These are phyloP conservation scores for Boletellus ananas DNA, from an alignment of 768 basidiomycete genomes.

Conservation along the genomic window DNA sequence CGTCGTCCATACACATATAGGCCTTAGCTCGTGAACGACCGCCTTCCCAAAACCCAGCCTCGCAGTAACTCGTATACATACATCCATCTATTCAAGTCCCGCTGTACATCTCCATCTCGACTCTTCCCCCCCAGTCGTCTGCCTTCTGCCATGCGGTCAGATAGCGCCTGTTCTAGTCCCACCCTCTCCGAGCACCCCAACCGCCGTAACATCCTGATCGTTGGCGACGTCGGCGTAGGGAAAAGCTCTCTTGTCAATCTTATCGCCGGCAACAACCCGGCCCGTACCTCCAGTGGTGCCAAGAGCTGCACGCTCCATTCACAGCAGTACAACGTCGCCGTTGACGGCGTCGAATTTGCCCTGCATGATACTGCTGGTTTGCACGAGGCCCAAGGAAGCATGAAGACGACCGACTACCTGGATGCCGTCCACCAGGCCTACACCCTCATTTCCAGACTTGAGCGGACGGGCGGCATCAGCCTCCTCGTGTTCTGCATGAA, in stretches of 20 bases:
- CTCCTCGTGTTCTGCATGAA: constrained; percentile 32
- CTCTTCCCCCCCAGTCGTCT: background rate
- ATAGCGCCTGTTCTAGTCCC: constrained; percentile 14
- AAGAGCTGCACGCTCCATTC: constrained; percentile 36
- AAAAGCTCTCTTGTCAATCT: constrained; percentile 45
- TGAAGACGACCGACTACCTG: constrained; percentile 22
- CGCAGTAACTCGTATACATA: background rate
- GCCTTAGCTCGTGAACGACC: background rate
- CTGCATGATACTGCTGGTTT: constrained; percentile 28
- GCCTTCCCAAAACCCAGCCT: background rate
- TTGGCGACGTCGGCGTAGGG: constrained; percentile 29
- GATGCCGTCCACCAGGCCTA: constrained; percentile 29
- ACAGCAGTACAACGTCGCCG: constrained; percentile 16
- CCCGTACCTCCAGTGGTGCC: constrained; percentile 28
- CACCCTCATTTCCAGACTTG: constrained; percentile 33
- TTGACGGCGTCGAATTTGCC: constrained; percentile 17
- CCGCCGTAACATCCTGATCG: constrained; percentile 25
- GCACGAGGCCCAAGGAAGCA: constrained; percentile 24
- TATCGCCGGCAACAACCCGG: constrained; percentile 25
- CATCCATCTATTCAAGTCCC: background rate
- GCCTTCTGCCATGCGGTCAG: constrained; percentile 8
- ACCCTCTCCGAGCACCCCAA: constrained; percentile 3
- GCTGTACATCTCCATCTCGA: background rate
- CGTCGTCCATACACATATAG: constrained; percentile 17
- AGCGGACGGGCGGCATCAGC: constrained; percentile 22